Base-by-base conservation (phyloP, 2,329 filamentous ascomycete genomes). In the Diaporthe citri region DNA sequence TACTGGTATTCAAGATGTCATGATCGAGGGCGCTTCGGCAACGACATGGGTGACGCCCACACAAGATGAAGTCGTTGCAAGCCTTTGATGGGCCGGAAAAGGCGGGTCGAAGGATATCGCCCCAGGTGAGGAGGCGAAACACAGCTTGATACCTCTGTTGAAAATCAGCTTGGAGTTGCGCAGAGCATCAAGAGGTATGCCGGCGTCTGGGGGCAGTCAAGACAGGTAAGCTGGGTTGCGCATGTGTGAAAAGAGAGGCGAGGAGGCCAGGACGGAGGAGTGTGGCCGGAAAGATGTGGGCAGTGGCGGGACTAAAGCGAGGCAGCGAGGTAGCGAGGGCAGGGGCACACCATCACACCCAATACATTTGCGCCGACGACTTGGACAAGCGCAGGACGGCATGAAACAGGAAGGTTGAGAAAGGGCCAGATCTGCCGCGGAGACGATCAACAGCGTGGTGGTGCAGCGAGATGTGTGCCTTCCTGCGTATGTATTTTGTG, bases 251-350 rank as follows among this genome's bases (percentile, higher is more conserved):
- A 52, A 62, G 51, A 62, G 71, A 67, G 56, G 59, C 39, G 62
- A 55, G 55, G 31, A 69, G 48, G n/a, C 6, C n/a, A 69, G 46
- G 55, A 72, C 28, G 46, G 60, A 64, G 69, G 64, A n/a, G 69
- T 34, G 55, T 64, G 60, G 43, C 59, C 72, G 74, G 74, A 57
- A 51, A 74, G 51, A 55, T 67, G 43, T 67, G 72, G 72, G 59
- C 59, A 74, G 28, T 56, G 57, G 48, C 74, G 74, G 74, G n/a
- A 51, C 34, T 72, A 75, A 52, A 51, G 73, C 57, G 59, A 66
- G 67, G 51, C 46, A 71, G 55, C 56, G 64, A 56, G 46, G 55
- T 70, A 62, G 56, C 59, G 73, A 72, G 62, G 22, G 67, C 57
- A 59, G 72, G 67, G 48, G 48, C 36, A 71, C 39, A 46, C 36